Conservation (phyloP, 345 rosid genomes). For the Hibiscus trionum region DNA sequence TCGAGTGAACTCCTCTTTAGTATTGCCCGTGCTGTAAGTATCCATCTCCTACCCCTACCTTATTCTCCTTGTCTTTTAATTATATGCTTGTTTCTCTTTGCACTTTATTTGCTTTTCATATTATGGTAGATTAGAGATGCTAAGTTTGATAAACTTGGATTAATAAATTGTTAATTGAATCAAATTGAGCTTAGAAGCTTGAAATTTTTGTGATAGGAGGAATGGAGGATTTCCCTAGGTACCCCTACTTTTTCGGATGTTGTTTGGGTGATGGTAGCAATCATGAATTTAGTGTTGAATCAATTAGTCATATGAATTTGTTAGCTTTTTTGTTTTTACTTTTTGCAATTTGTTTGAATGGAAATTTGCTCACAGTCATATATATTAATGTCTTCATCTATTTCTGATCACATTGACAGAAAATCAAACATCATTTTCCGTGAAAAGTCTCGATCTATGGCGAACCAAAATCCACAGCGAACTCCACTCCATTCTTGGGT, state of each 20-base stretch:
- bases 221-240: not conserved
- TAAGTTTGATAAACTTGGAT: not conserved
- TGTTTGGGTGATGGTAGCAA: not conserved
- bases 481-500: too few species aligned
- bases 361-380: not conserved
- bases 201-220: not conserved
- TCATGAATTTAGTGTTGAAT: not conserved
- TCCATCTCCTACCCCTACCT: not conserved
- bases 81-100: not conserved
- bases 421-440: too few species aligned
- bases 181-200: not conserved
- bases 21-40: conserved; percentile 75
- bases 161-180: not conserved
- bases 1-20: conserved; percentile 62
- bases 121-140: not conserved
- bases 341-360: not conserved
- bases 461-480: too few species aligned
- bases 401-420: too few species aligned
- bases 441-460: too few species aligned
- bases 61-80: not conserved
- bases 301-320: not conserved
- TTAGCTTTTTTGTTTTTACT: not conserved
- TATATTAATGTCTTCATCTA: not conserved
- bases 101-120: not conserved
- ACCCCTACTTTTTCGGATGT: not conserved